Conservation (phyloP, 257 asterid genomes). For the Solanum habrochaites region DNA sequence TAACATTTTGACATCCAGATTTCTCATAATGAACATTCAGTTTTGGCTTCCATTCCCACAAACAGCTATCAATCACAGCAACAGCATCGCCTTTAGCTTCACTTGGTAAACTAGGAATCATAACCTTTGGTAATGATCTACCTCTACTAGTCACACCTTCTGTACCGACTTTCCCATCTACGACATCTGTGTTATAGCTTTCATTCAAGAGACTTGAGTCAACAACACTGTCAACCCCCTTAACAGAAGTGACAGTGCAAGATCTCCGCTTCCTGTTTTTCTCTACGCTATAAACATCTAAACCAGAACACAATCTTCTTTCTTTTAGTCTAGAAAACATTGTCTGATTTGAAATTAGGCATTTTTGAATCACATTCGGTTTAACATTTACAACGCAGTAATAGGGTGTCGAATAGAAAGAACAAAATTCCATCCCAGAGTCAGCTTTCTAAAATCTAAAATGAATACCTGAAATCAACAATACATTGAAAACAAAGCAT, state of each 20-base stretch:
- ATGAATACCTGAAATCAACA: constrained; percentile 11
- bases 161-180: constrained; percentile 34
- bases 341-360: constrained; percentile 9
- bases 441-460: constrained; percentile 39
- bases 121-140: constrained; percentile 43
- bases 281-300: constrained; percentile 11
- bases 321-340: constrained; percentile 17
- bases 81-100: constrained; percentile 34
- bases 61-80: constrained; percentile 47
- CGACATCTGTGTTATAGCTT: constrained; percentile 22
- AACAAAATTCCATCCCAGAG: constrained; percentile 45
- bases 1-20: constrained; percentile 62
- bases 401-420: constrained; percentile 31
- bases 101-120: constrained; percentile 68
- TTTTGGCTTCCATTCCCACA: constrained; percentile 89
- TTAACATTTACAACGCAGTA: constrained; percentile 20
- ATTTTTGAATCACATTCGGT: constrained; percentile 3
- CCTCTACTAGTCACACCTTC: constrained; percentile 17
- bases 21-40: constrained; percentile 66
- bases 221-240: constrained; percentile 21
- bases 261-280: constrained; percentile 7
- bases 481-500: background rate
- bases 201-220: constrained; percentile 33
- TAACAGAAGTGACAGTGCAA: constrained; percentile 16
- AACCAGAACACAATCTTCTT: constrained; percentile 9